phyloP scores from a whole-genome alignment of 208 protist genomes.

The Crithidia acanthocephali region DNA sequence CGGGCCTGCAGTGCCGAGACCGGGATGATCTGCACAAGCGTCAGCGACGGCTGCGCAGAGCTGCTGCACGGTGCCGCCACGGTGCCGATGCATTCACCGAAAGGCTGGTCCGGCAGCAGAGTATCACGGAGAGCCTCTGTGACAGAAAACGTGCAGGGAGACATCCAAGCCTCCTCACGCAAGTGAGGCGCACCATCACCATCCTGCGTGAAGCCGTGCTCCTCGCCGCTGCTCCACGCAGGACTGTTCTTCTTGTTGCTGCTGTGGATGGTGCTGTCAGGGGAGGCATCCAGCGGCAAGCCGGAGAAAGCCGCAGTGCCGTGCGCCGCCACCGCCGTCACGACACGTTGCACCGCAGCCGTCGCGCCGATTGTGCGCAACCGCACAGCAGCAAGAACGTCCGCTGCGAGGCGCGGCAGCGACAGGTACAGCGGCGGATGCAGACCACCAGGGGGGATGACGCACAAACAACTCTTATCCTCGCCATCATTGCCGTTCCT shows the following conservation, averaged over 20 bases:
- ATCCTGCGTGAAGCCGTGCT: no score
- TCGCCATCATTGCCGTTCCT: background rate
- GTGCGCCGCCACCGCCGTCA: background rate
- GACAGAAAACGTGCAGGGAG: background rate
- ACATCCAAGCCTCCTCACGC: no score
- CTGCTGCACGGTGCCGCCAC: background rate
- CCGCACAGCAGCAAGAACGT: conserved; percentile 20
- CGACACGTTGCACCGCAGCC: conserved; percentile 8
- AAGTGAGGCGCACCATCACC: no score
- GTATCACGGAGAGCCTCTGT: background rate
- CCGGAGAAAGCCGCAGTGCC: background rate
- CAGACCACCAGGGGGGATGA: conserved; percentile 13
- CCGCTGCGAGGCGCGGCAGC: conserved; percentile 21
- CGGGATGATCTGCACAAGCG: background rate
- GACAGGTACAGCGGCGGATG: conserved; percentile 21
- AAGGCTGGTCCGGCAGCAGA: background rate
- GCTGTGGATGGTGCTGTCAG: background rate
- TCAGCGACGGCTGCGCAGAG: background rate
- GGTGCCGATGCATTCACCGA: background rate
- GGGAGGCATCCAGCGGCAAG: background rate
- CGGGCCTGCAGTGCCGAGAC: background rate
- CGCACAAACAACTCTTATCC: background rate
- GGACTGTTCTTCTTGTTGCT: background rate
- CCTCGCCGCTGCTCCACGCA: background rate
- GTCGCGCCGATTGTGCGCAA: conserved; percentile 4